These are phyloP conservation scores for Colletotrichum siamense DNA, from an alignment of 2,329 filamentous ascomycete genomes.

Conservation along the genomic window DNA sequence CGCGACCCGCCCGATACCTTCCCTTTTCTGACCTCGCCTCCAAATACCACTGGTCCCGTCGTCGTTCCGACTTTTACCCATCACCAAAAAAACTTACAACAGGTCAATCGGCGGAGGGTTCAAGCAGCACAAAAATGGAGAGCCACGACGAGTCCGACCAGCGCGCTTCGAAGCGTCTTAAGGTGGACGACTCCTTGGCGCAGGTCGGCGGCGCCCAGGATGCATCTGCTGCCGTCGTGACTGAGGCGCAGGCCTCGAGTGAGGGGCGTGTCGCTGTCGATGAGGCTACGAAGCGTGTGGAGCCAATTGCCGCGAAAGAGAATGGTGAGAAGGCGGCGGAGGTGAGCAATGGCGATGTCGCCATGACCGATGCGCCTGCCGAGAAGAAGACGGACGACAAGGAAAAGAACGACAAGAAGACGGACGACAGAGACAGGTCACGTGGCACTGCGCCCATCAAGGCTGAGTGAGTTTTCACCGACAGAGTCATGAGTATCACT, in stretches of 20 bases:
- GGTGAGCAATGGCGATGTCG: neutral
- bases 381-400: conserved; percentile 1
- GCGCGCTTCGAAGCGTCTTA: conserved; percentile 27
- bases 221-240: neutral
- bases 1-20: neutral
- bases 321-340: neutral
- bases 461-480: conserved; percentile 35
- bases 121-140: conserved; percentile 5
- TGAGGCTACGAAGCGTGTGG: conserved; percentile 8
- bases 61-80: neutral
- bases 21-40: neutral
- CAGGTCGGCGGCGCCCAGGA: neutral
- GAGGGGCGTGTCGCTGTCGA: conserved; percentile 9
- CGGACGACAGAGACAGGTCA: conserved; percentile 23
- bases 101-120: neutral
- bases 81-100: neutral
- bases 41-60: neutral
- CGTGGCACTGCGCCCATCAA: conserved; percentile 40
- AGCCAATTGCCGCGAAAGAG: conserved; percentile 12
- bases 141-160: conserved; percentile 19
- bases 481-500: neutral
- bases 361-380: conserved; percentile 5
- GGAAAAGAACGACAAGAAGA: conserved; percentile 7
- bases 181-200: conserved; percentile 19
- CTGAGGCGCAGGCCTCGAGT: neutral